Conservation (phyloP, 2,329 filamentous ascomycete species). For the Colletotrichum chrysophilum region DNA sequence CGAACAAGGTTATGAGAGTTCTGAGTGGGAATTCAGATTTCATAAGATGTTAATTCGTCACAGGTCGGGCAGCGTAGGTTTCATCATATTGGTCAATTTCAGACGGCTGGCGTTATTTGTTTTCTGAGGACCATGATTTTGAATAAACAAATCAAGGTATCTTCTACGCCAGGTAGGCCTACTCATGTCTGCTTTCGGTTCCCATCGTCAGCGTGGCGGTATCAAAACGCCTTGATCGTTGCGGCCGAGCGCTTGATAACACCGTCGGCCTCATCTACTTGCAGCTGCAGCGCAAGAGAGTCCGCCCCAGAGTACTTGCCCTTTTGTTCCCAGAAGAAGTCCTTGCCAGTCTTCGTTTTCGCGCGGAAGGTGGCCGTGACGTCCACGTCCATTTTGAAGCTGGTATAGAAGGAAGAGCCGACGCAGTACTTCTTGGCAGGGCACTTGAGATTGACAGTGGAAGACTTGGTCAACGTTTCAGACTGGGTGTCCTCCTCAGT, state of each 20-base stretch:
- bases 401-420: constrained; percentile 19
- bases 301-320: constrained; percentile 18
- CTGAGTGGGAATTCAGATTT: no score
- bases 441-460: constrained; percentile 21
- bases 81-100: no score
- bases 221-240: neutral
- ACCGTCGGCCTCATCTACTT: constrained; percentile 15
- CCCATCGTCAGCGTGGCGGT: neutral
- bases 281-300: constrained; percentile 16
- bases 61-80: no score
- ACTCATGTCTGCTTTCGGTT: neutral
- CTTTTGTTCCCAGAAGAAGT: constrained; percentile 17
- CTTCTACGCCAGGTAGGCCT: neutral
- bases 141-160: neutral
- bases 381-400: constrained; percentile 22
- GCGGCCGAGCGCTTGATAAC: neutral
- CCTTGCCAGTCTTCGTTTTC: constrained; percentile 7
- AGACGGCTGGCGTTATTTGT: neutral
- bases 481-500: neutral
- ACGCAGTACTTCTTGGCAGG: constrained; percentile 21
- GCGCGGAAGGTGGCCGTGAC: constrained; percentile 19
- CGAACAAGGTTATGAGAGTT: no score
- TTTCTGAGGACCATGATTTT: neutral
- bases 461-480: constrained; percentile 12
- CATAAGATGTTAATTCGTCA: no score